These are phyloP conservation scores for Myochromella boudieri DNA, from an alignment of 768 basidiomycete species.

Conservation along the genomic window DNA sequence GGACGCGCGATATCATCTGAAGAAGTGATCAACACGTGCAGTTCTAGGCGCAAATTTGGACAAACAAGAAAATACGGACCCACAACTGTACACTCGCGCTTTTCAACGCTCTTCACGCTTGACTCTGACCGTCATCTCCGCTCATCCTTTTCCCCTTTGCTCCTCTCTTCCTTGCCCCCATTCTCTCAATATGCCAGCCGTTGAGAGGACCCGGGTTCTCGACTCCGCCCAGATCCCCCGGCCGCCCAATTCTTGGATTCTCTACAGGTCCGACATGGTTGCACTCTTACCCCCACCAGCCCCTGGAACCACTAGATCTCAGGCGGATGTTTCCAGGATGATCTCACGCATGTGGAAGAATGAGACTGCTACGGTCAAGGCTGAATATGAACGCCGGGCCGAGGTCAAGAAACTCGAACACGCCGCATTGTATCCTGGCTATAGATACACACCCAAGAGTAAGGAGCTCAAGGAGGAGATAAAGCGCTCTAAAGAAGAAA, in stretches of 20 bases:
- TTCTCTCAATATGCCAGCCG: slow-evolving; percentile 11
- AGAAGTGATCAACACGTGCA: too few species aligned
- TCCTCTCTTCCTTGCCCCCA: neutral
- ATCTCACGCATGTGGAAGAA: slow-evolving; percentile 66
- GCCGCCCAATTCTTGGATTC: slow-evolving; percentile 82
- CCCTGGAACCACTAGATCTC: slow-evolving; percentile 40
- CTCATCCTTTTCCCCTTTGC: neutral
- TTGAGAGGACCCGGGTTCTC: slow-evolving; percentile 5
- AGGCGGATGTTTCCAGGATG: slow-evolving; percentile 63
- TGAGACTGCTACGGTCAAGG: slow-evolving; percentile 47
- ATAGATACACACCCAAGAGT: slow-evolving; percentile 57
- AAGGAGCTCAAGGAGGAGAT: slow-evolving; percentile 43
- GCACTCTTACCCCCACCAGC: slow-evolving; percentile 36
- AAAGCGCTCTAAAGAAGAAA: slow-evolving; percentile 39
- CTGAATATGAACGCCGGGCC: slow-evolving; percentile 51
- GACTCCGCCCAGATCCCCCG: slow-evolving; percentile 46
- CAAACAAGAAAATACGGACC: slow-evolving; percentile 30
- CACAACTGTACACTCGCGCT: slow-evolving; percentile 15
- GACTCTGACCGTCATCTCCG: neutral
- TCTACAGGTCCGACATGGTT: slow-evolving; percentile 69
- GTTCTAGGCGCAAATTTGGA: slow-evolving; percentile 15
- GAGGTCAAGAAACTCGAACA: slow-evolving; percentile 55
- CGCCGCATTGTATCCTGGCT: slow-evolving; percentile 48
- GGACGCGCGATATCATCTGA: too few species aligned
- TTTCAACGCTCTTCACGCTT: slow-evolving; percentile 1